These are phyloP conservation scores for Fusarium hostae DNA, from an alignment of 2,329 filamentous ascomycete genomes.

Conservation along the genomic window DNA sequence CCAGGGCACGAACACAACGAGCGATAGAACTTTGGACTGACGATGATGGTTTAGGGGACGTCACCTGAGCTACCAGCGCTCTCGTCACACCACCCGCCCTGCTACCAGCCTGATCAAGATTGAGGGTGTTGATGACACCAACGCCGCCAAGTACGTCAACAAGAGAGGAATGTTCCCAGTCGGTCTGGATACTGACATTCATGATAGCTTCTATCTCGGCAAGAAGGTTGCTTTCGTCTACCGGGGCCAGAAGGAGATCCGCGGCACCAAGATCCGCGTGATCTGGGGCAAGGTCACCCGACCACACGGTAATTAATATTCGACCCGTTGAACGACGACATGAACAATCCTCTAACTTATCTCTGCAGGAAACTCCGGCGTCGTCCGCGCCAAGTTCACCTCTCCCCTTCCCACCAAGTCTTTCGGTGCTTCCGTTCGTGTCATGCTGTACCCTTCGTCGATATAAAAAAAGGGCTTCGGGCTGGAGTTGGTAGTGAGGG, in stretches of 20 bases:
- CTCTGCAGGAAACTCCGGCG: constrained; percentile 87
- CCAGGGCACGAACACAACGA: constrained; percentile 38
- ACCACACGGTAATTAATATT: constrained; percentile 79
- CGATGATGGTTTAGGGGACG: constrained; percentile 75
- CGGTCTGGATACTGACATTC: constrained; percentile 41
- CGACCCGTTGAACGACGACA: not conserved
- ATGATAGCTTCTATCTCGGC: constrained; percentile 87
- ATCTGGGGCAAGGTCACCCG: constrained; percentile 99
- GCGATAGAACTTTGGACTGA: constrained; percentile 45
- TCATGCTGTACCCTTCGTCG: constrained; percentile 98
- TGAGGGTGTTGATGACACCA: constrained; percentile 93
- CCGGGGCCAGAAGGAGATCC: constrained; percentile 92
- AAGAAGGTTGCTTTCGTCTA: constrained; percentile 99
- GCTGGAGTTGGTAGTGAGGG: constrained; percentile 71
- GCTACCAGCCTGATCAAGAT: constrained; percentile 97
- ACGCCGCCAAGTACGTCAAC: constrained; percentile 81
- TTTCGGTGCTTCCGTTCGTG: constrained; percentile 94
- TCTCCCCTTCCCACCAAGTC: constrained; percentile 95
- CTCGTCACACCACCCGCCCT: constrained; percentile 90
- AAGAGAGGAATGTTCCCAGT: not conserved
- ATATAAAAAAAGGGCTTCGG: constrained; percentile 81
- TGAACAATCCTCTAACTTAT: constrained; percentile 25
- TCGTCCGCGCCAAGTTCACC: constrained; percentile 97
- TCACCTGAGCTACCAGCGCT: constrained; percentile 97
- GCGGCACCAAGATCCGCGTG: constrained; percentile 97